Evolutionary conservation across 2,329 filamentous ascomycete species (phyloP).

Genomic region (Cephalotrichum gorgonifer): DNA sequence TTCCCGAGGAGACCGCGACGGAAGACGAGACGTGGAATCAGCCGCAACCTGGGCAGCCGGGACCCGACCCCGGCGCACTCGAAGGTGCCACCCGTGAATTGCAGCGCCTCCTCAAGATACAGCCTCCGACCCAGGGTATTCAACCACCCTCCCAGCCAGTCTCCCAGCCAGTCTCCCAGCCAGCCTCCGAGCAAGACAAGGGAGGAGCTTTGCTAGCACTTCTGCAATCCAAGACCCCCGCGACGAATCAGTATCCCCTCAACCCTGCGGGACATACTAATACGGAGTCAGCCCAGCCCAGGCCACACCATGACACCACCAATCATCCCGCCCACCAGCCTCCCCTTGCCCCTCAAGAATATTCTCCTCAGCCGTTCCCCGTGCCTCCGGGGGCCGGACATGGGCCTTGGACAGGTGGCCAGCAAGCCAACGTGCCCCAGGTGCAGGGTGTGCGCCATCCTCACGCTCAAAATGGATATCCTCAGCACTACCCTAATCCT

Average conservation of each 20-base stretch:
- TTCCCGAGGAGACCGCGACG: conserved; percentile 44
- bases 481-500: neutral
- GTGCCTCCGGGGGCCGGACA: conserved; percentile 4
- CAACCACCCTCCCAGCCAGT: conserved; percentile 17
- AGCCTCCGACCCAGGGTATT: conserved; percentile 39
- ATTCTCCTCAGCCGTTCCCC: conserved; percentile 21
- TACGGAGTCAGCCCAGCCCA: conserved; percentile 38
- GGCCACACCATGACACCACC: conserved; percentile 49
- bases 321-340: conserved; percentile 37
- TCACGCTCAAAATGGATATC: neutral
- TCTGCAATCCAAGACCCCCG: conserved; percentile 25
- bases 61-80: conserved; percentile 26
- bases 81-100: conserved; percentile 42
- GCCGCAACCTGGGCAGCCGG: conserved; percentile 17
- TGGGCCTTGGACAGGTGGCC: neutral
- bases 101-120: conserved; percentile 44
- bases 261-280: conserved; percentile 46
- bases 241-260: conserved; percentile 24
- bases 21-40: conserved; percentile 49
- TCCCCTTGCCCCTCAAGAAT: conserved; percentile 18
- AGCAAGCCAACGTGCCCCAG: conserved; percentile 7
- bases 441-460: conserved; percentile 11
- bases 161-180: conserved; percentile 13
- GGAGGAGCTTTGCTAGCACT: conserved; percentile 44
- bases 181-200: conserved; percentile 24